A percentile compares a stretch with the other conserved stretches of the same genome.
Conservation (phyloP, 192 early-diverging fungal genomes). For the Diversispora epigaea region DNA sequence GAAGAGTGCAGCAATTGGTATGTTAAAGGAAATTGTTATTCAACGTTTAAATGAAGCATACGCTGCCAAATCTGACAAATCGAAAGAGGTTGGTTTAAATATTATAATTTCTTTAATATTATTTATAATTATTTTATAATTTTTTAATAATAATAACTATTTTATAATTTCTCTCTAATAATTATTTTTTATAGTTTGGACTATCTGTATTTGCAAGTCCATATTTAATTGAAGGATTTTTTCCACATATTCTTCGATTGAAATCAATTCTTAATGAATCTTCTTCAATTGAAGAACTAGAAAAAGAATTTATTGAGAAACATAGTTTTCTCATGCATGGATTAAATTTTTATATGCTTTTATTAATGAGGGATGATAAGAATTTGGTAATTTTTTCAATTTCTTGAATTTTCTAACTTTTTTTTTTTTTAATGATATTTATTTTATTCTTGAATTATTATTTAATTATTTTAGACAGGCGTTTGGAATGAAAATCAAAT, state of each 20-base stretch:
- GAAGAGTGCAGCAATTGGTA: slow-evolving; percentile 46
- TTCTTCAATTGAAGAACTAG: slow-evolving; percentile 29
- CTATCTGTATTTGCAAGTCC: slow-evolving; percentile 43
- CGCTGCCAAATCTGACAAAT: slow-evolving; percentile 8
- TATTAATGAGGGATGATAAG: slow-evolving; percentile 46
- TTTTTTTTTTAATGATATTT: not conserved
- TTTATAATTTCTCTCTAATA: not conserved
- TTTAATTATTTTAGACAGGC: slow-evolving; percentile 34
- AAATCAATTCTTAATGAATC: slow-evolving; percentile 22
- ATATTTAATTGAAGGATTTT: slow-evolving; percentile 42
- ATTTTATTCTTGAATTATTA: slow-evolving; percentile 16
- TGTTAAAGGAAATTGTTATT: slow-evolving; percentile 48
- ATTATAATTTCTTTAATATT: too few relatives aligned
- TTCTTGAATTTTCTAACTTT: slow-evolving; percentile 10
- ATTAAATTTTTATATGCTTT: slow-evolving; percentile 50
- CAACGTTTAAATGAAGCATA: slow-evolving; percentile 35
- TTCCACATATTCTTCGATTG: slow-evolving; percentile 36
- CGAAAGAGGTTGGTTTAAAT: too few relatives aligned
- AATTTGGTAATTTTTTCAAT: slow-evolving; percentile 40
- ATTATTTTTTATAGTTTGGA: not conserved
- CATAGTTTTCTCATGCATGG: slow-evolving; percentile 49
- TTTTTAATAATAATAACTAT: too few relatives aligned
- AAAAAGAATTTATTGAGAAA: slow-evolving; percentile 41
- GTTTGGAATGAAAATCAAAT: slow-evolving; percentile 37
- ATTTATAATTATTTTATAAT: too few relatives aligned